phyloP scores from a whole-genome alignment of 371 early-diverging fungal species.

The Mucor plumbeus region DNA sequence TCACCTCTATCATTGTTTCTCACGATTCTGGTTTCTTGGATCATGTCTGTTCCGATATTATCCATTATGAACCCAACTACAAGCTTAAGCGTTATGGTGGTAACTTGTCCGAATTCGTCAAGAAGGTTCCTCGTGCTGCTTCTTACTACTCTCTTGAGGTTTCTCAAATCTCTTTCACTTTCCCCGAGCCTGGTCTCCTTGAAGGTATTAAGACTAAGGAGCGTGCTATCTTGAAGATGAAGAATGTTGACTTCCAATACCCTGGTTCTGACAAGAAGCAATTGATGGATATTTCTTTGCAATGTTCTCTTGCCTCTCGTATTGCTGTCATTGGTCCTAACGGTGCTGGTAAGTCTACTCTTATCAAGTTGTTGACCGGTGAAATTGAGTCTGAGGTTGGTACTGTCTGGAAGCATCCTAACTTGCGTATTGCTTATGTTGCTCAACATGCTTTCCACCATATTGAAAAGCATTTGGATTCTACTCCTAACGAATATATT shows the following conservation, averaged over 20 bases:
- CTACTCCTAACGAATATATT: slow-evolving; percentile 83
- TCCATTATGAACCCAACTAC: slow-evolving; percentile 76
- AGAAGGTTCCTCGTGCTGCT: slow-evolving; percentile 77
- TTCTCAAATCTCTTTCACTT: slow-evolving; percentile 59
- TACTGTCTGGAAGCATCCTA: slow-evolving; percentile 80
- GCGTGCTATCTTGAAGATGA: slow-evolving; percentile 71
- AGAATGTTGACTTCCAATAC: slow-evolving; percentile 69
- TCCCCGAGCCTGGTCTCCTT: slow-evolving; percentile 77
- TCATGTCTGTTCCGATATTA: slow-evolving; percentile 82
- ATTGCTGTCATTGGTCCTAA: slow-evolving; percentile 78
- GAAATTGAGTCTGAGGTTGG: slow-evolving; percentile 69
- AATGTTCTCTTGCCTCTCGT: slow-evolving; percentile 71
- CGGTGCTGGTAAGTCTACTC: slow-evolving; percentile 81
- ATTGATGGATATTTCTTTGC: slow-evolving; percentile 63
- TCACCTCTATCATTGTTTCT: slow-evolving; percentile 86
- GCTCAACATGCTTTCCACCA: slow-evolving; percentile 92
- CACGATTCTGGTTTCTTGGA: slow-evolving; percentile 92
- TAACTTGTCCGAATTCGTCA: slow-evolving; percentile 85
- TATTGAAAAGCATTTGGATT: slow-evolving; percentile 80
- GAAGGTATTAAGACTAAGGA: slow-evolving; percentile 80
- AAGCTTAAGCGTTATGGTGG: slow-evolving; percentile 84
- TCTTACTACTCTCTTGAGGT: slow-evolving; percentile 74
- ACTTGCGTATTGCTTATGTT: slow-evolving; percentile 85
- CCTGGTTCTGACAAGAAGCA: slow-evolving; percentile 63
- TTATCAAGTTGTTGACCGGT: slow-evolving; percentile 87